Evolutionary conservation across 306 rosid species (phyloP).

Genomic region (Corylus americana): DNA sequence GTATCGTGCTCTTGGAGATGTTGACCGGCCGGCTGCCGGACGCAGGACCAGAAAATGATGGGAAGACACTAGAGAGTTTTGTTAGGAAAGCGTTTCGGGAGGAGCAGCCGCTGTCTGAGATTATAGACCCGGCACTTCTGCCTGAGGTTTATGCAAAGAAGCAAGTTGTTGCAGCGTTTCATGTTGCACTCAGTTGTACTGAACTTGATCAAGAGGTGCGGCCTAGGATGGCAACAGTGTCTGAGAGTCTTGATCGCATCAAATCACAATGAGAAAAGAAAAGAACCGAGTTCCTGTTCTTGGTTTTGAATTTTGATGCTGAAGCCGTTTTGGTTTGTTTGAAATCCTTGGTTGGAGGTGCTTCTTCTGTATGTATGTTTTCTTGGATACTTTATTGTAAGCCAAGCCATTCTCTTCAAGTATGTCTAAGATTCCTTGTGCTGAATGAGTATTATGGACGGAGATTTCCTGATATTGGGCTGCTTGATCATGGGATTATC

Average conservation of each 20-base stretch:
- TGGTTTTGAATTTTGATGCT: conserved; percentile 16
- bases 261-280: conserved; percentile 27
- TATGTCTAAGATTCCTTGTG: background rate
- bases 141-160: conserved; percentile 65
- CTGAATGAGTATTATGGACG: background rate
- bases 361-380: conserved; percentile 12
- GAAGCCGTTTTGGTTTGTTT: conserved; percentile 19
- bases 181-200: conserved; percentile 73
- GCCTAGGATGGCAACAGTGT: conserved; percentile 71
- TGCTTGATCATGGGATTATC: too few relatives aligned
- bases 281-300: conserved; percentile 23
- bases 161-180: conserved; percentile 63
- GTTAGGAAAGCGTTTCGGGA: conserved; percentile 64
- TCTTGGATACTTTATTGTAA: background rate
- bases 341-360: conserved; percentile 1
- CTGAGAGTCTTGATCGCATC: conserved; percentile 67
- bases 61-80: conserved; percentile 50
- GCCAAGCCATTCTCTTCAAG: background rate
- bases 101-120: conserved; percentile 60
- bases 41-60: conserved; percentile 52
- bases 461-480: too few relatives aligned
- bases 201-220: conserved; percentile 71
- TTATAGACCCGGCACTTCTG: conserved; percentile 64
- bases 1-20: conserved; percentile 64
- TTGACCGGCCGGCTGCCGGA: conserved; percentile 59